Base-by-base conservation (phyloP, 768 basidiomycete genomes). In the Mycena galopus region DNA sequence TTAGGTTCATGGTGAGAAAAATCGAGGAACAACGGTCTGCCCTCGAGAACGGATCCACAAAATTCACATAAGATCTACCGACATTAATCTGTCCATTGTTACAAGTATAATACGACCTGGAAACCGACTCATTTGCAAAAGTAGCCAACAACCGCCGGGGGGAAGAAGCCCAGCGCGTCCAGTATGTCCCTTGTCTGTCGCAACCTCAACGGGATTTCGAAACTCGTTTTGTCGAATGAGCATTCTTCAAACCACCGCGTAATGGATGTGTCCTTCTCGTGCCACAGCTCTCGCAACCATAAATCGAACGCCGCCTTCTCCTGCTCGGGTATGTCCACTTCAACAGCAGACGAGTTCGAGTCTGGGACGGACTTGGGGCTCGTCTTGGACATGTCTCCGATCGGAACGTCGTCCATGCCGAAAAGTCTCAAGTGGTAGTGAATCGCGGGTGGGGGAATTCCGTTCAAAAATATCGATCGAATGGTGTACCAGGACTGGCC, bases 401-500 rank as follows among this genome's bases (percentile, higher is more conserved):
- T 90, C 5, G 95, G 95, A 14, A 96, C 85, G 35, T 90, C 88
- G 27, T 86, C 83, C 17, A 95, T 93, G 72, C 93, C 85, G 79
- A 94, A 95, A 74, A 93, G 83, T 57, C 95, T 90, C 50, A 99
- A 80, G 80, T 99, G 97, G 77, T 98, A 87, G 82, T 97, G 94
- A 42, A 99, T 87, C 10, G 86, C 83, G 0, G 97, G 97, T 2
- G 97, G 96, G 4, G 96, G 87, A 4, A 95, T 83, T 4, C 93
- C 88, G 73, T 92, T 87, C 68, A 93, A 86, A 82, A 97, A 98
- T 72, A 98, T 92, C 9, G 96, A 96, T 50, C 93, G 90, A 47
- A 99, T 84, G 50, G 95, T 96, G 81, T 97, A 98, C 80, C 92
- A 95, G 27, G 90, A 88, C 81, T 98, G 96, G 0, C 96, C 96